Evolutionary conservation across 2,329 filamentous ascomycete species (phyloP).

Genomic region (Teratosphaeria viscida): DNA sequence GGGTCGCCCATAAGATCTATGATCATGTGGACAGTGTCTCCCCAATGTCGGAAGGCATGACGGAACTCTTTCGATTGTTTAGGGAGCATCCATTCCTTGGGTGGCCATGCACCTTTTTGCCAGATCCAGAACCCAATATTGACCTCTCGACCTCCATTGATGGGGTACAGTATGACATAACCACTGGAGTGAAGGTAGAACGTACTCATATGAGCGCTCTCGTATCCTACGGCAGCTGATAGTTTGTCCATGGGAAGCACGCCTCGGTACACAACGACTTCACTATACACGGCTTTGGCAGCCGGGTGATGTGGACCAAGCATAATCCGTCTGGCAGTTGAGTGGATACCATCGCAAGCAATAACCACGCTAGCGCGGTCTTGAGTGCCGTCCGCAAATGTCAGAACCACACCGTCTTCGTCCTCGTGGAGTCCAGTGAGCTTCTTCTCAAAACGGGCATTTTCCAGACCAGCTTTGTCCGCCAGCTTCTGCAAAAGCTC

Average conservation of each 20-base stretch:
- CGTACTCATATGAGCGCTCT: constrained; percentile 13
- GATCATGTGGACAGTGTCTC: constrained; percentile 28
- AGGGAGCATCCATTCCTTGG: constrained; percentile 29
- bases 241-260: constrained; percentile 50
- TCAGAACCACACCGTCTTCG: constrained; percentile 18
- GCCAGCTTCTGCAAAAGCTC: constrained; percentile 36
- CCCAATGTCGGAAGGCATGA: constrained; percentile 34
- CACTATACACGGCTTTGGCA: constrained; percentile 40
- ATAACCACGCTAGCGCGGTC: constrained; percentile 41
- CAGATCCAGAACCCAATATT: constrained; percentile 44
- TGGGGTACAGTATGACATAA: constrained; percentile 53
- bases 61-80: constrained; percentile 32
- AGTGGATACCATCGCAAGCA: constrained; percentile 56
- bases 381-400: constrained; percentile 36
- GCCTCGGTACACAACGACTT: constrained; percentile 51
- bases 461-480: constrained; percentile 8
- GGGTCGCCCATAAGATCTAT: constrained; percentile 33
- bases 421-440: constrained; percentile 14
- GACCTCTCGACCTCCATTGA: constrained; percentile 45
- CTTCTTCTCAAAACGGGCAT: constrained; percentile 14
- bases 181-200: constrained; percentile 40
- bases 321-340: constrained; percentile 42
- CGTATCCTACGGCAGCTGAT: constrained; percentile 18
- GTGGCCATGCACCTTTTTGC: constrained; percentile 28
- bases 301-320: constrained; percentile 39